These are phyloP conservation scores for Kodamaea kaohsiungensis DNA, from an alignment of 805 yeast genomes.

Conservation along the genomic window DNA sequence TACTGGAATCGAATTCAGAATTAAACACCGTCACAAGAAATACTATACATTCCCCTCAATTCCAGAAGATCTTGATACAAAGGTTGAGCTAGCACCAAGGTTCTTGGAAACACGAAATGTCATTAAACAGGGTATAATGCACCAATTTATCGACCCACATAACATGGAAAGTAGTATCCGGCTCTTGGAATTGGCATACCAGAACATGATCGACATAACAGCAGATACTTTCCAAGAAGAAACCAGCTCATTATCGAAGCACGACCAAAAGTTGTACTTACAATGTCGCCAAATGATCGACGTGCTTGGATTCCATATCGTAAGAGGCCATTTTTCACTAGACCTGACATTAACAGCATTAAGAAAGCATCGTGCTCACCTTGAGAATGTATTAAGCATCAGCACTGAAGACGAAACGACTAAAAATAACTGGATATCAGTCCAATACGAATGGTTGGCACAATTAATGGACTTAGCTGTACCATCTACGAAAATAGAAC, in stretches of 20 bases:
- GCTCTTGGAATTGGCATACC: slow-evolving; percentile 36
- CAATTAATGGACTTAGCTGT: slow-evolving; percentile 48
- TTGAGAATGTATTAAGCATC: slow-evolving; percentile 47
- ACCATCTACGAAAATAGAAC: slow-evolving; percentile 35
- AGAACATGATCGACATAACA: slow-evolving; percentile 28
- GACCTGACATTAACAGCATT: slow-evolving; percentile 62
- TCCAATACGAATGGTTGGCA: slow-evolving; percentile 69
- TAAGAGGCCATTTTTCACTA: slow-evolving; percentile 57
- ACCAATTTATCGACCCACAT: slow-evolving; percentile 34
- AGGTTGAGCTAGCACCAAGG: slow-evolving; percentile 34
- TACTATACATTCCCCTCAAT: slow-evolving; percentile 37
- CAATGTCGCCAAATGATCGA: slow-evolving; percentile 56
- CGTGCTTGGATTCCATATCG: slow-evolving; percentile 60
- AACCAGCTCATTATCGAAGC: slow-evolving; percentile 19
- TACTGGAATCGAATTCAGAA: slow-evolving; percentile 28
- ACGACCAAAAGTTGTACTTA: slow-evolving; percentile 29
- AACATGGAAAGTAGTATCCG: slow-evolving; percentile 32
- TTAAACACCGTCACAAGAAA: slow-evolving; percentile 36
- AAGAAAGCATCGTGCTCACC: slow-evolving; percentile 64
- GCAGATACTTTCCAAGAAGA: slow-evolving; percentile 13
- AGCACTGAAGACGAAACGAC: slow-evolving; percentile 18
- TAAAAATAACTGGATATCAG: slow-evolving; percentile 51
- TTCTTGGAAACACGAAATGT: slow-evolving; percentile 40
- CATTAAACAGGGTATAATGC: slow-evolving; percentile 36
- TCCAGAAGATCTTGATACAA: slow-evolving; percentile 22